These are phyloP conservation scores for Colletotrichum paranaense DNA, from an alignment of 2,329 filamentous ascomycete genomes.

Conservation along the genomic window DNA sequence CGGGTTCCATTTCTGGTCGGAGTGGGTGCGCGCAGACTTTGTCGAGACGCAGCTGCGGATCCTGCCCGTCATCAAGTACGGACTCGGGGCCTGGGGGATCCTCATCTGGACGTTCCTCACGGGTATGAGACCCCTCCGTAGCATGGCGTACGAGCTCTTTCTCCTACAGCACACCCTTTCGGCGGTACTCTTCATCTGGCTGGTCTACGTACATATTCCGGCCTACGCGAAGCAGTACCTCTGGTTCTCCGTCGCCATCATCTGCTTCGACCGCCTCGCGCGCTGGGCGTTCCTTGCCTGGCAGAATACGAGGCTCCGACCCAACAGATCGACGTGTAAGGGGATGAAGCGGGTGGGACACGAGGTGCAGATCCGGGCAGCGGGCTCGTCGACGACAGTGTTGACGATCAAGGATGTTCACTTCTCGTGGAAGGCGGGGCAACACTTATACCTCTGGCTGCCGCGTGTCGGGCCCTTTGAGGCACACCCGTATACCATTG, in stretches of 20 bases:
- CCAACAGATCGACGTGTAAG: constrained; percentile 55
- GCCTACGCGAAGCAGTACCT: constrained; percentile 68
- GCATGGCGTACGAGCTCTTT: constrained; percentile 77
- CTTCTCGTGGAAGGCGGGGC: constrained; percentile 69
- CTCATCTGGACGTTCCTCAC: constrained; percentile 74
- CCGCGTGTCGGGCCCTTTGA: constrained; percentile 65
- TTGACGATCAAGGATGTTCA: constrained; percentile 70
- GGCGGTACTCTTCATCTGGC: constrained; percentile 70
- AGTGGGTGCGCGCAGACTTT: constrained; percentile 71
- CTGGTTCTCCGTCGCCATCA: constrained; percentile 73
- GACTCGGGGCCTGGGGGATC: constrained; percentile 74
- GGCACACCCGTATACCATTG: constrained; percentile 71
- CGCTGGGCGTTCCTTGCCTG: constrained; percentile 60
- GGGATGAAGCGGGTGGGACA: constrained; percentile 64
- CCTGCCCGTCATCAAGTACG: constrained; percentile 67
- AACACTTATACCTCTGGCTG: constrained; percentile 72
- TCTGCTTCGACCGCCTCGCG: constrained; percentile 71
- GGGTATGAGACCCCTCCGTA: constrained; percentile 71
- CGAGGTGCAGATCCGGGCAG: constrained; percentile 57
- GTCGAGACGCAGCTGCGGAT: constrained; percentile 67
- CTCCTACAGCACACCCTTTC: constrained; percentile 74
- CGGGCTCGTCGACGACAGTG: constrained; percentile 65
- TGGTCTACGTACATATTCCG: constrained; percentile 73
- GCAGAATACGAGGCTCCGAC: constrained; percentile 62
- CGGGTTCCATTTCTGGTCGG: constrained; percentile 75